Percentiles rank a stretch among this genome's conserved stretches.
Evolutionary conservation across 75 land plant genomes (phyloP).

Genomic region (Cryptomeria japonica): DNA sequence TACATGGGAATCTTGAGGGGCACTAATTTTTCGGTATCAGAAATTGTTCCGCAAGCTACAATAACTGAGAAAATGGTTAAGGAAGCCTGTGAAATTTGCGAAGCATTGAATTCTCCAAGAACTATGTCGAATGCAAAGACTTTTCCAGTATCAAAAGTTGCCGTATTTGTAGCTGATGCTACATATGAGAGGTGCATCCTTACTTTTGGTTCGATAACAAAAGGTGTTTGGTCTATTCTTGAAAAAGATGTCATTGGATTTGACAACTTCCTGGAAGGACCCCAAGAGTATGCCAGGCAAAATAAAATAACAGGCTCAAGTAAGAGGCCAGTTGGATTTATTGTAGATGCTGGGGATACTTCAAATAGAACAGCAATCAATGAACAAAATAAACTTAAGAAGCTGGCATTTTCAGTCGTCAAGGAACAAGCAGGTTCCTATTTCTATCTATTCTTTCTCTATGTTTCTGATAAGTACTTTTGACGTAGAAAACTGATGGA

Average conservation of each 20-base stretch:
- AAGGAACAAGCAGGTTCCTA: slow-evolving; percentile 25
- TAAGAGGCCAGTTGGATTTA: neutral
- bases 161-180: slow-evolving; percentile 42
- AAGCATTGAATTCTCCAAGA: slow-evolving; percentile 33
- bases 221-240: slow-evolving; percentile 56
- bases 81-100: slow-evolving; percentile 50
- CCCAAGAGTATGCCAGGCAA: slow-evolving; percentile 18
- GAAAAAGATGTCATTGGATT: slow-evolving; percentile 35
- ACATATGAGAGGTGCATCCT: slow-evolving; percentile 38
- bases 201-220: slow-evolving; percentile 21
- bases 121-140: slow-evolving; percentile 18
- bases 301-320: slow-evolving; percentile 4
- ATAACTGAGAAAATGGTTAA: slow-evolving; percentile 37
- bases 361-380: neutral
- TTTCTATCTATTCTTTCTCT: neutral
- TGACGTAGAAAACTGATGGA: neutral
- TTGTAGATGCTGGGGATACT: neutral
- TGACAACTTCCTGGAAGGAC: neutral
- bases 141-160: slow-evolving; percentile 48
- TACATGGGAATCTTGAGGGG: slow-evolving; percentile 34
- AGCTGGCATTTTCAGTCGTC: slow-evolving; percentile 19
- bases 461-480: neutral
- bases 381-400: neutral
- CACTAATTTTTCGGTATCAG: neutral
- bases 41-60: slow-evolving; percentile 23